Evolutionary conservation across 768 basidiomycete genomes (phyloP).

Genomic region (Boletus reticulatus): DNA sequence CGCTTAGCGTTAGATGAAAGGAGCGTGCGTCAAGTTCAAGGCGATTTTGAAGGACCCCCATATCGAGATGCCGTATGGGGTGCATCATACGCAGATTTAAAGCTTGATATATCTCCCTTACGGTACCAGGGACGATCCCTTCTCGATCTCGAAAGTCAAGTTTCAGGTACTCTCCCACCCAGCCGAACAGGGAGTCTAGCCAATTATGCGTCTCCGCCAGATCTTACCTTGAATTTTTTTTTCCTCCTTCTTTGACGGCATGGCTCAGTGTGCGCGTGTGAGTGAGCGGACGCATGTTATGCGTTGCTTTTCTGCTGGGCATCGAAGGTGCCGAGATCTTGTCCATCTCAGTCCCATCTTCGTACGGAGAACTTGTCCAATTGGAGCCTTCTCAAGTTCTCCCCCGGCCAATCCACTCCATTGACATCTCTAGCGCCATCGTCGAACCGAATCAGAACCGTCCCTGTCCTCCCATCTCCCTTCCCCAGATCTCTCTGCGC

Average conservation of each 20-base stretch:
- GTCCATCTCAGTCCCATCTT: constrained; percentile 13
- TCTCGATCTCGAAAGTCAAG: constrained; percentile 37
- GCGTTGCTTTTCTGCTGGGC: constrained; percentile 11
- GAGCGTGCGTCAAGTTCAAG: constrained; percentile 27
- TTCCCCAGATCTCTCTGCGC: constrained; percentile 27
- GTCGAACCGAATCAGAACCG: constrained; percentile 25
- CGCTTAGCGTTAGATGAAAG: constrained; percentile 37
- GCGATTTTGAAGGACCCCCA: constrained; percentile 24
- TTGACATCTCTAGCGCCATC: constrained; percentile 33
- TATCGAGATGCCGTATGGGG: constrained; percentile 35
- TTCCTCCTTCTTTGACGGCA: constrained; percentile 21
- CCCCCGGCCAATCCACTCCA: constrained; percentile 30
- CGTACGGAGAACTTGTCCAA: constrained; percentile 27
- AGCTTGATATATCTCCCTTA: constrained; percentile 34
- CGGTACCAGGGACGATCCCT: constrained; percentile 37
- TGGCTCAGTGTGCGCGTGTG: constrained; percentile 18
- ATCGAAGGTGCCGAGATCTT: constrained; percentile 24
- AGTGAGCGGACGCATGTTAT: constrained; percentile 8
- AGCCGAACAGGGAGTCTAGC: constrained; percentile 26
- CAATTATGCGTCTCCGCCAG: constrained; percentile 20
- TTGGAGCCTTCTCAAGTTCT: constrained; percentile 22
- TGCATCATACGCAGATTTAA: constrained; percentile 35
- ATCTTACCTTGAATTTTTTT: constrained; percentile 21
- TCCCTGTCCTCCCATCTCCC: constrained; percentile 24
- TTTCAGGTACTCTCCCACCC: constrained; percentile 35